Percentiles rank a stretch among this genome's conserved stretches.
Conservation (phyloP, 2,329 filamentous ascomycete genomes). For the Meredithiella fracta region DNA sequence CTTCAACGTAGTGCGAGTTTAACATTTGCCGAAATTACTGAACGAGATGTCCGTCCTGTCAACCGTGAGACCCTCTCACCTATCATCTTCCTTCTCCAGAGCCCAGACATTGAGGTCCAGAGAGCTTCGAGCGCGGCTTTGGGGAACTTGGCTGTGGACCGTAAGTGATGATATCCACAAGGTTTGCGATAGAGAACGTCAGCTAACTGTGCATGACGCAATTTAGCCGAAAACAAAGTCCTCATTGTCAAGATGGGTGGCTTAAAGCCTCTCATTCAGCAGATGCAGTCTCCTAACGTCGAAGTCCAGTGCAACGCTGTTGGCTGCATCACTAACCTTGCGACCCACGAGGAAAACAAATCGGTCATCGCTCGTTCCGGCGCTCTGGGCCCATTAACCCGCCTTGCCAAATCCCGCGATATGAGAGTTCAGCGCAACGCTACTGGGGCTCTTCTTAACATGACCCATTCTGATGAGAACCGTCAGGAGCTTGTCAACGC, state of each 20-base stretch:
- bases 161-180: conserved; percentile 37
- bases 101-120: conserved; percentile 91
- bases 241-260: conserved; percentile 86
- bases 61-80: conserved; percentile 89
- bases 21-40: conserved; percentile 97
- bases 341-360: conserved; percentile 98
- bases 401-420: conserved; percentile 89
- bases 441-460: conserved; percentile 88
- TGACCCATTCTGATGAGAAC: conserved; percentile 99
- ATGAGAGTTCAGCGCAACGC: conserved; percentile 98
- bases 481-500: conserved; percentile 93
- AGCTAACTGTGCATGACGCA: neutral
- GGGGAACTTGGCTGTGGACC: conserved; percentile 92
- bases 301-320: conserved; percentile 99
- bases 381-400: conserved; percentile 75
- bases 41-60: conserved; percentile 94
- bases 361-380: conserved; percentile 94
- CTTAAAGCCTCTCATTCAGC: conserved; percentile 77
- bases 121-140: conserved; percentile 88
- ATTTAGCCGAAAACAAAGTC: conserved; percentile 89
- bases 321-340: conserved; percentile 94
- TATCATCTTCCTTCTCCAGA: conserved; percentile 88
- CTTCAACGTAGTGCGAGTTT: conserved; percentile 91
- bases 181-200: neutral
- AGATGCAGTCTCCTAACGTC: conserved; percentile 96